These are phyloP conservation scores for Fusarium sp. DNA, from an alignment of 2,329 filamentous ascomycete species.

Conservation along the genomic window DNA sequence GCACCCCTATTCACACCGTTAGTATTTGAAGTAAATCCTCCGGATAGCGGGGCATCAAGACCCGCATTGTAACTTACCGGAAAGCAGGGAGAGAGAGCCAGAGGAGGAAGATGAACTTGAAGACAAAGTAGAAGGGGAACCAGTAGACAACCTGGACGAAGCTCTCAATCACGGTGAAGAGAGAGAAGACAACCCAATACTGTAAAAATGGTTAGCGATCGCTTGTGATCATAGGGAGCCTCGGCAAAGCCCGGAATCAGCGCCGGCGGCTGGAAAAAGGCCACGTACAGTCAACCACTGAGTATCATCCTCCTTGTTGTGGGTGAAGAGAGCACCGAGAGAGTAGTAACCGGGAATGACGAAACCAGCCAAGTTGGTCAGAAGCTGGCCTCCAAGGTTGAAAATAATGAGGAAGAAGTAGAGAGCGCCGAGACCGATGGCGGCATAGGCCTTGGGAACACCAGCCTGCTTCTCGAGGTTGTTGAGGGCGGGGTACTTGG, in stretches of 20 bases:
- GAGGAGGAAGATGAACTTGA: constrained; percentile 98
- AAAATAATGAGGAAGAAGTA: constrained; percentile 95
- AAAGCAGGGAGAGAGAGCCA: constrained; percentile 98
- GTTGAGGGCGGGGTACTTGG: constrained; percentile 85
- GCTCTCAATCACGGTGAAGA: constrained; percentile 86
- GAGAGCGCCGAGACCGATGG: constrained; percentile 79
- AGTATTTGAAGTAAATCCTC: constrained; percentile 24
- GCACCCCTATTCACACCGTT: constrained; percentile 76
- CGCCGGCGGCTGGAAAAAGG: constrained; percentile 14
- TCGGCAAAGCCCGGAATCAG: constrained; percentile 6
- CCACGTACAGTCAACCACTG: constrained; percentile 79
- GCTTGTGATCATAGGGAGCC: constrained; percentile 1
- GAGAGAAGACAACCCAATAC: constrained; percentile 91
- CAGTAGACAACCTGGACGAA: constrained; percentile 88
- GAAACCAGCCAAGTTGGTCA: constrained; percentile 89
- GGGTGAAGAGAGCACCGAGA: constrained; percentile 79
- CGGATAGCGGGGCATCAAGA: constrained; percentile 15
- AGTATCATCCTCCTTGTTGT: constrained; percentile 80
- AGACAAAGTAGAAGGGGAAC: constrained; percentile 99
- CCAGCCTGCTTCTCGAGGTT: constrained; percentile 88
- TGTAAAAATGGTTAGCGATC: constrained; percentile 56
- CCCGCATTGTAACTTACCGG: constrained; percentile 70
- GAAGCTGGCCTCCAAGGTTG: constrained; percentile 89
- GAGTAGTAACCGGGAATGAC: constrained; percentile 88
- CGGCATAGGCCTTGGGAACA: constrained; percentile 86